Percentiles rank a stretch among this genome's conserved stretches.
Conservation (phyloP, 1,284 basidiomycete species). For the Neolentinus lepideus region DNA sequence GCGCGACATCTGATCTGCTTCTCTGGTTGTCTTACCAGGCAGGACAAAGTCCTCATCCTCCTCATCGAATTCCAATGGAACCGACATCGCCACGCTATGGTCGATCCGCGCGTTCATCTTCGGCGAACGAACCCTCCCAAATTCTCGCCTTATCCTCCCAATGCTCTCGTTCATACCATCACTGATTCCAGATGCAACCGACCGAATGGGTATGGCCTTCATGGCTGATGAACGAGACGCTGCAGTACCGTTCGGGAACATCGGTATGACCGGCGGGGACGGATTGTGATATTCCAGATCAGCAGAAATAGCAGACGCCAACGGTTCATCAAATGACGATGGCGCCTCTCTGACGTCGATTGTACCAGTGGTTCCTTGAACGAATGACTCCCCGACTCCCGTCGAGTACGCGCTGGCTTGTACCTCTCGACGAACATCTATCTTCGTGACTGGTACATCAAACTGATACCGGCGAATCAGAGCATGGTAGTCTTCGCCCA, state of each 20-base stretch:
- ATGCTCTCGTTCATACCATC: constrained; percentile 56
- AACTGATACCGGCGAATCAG: constrained; percentile 64
- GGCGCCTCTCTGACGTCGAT: constrained; percentile 30
- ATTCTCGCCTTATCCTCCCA: constrained; percentile 44
- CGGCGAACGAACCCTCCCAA: constrained; percentile 38
- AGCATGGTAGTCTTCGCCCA: constrained; percentile 75
- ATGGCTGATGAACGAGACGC: constrained; percentile 36
- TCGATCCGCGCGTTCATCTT: constrained; percentile 15
- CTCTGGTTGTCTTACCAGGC: constrained; percentile 6
- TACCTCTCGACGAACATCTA: constrained; percentile 68
- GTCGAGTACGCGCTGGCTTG: constrained; percentile 47
- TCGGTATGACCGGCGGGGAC: constrained; percentile 52
- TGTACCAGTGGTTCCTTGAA: constrained; percentile 38
- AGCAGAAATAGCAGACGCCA: constrained; percentile 65
- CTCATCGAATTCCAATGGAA: constrained; percentile 66
- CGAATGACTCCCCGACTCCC: constrained; percentile 37
- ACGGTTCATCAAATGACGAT: constrained; percentile 70
- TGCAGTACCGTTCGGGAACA: constrained; percentile 67
- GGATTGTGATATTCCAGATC: constrained; percentile 49
- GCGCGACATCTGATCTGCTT: constrained; percentile 18
- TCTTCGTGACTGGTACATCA: constrained; percentile 50
- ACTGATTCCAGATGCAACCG: constrained; percentile 36
- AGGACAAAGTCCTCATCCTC: constrained; percentile 55
- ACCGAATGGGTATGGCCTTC: constrained; percentile 49
- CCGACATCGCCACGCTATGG: constrained; percentile 24